Evolutionary conservation across 2,329 filamentous ascomycete species (phyloP), one percentile per base, ranked within the genome.

Genomic region (Sclerotinia subarctica): DNA sequence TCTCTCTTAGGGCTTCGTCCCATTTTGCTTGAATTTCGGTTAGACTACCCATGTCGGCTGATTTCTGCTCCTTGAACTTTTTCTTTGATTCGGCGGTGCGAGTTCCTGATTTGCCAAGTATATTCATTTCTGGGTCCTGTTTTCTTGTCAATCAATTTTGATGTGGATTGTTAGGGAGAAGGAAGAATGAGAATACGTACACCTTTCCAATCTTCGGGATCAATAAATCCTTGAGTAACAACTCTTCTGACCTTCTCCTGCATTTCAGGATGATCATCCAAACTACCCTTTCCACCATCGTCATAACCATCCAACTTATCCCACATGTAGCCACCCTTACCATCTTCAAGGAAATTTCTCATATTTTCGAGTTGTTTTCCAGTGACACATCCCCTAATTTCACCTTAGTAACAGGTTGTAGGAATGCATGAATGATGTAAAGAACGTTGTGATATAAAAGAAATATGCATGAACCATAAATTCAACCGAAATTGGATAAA

Each of bases 161-260:
- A 11, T 38, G 1, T 13, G 0, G 3, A 7, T 21, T 57, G 3
- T 35, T 35, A 15, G 3, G 2, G 53, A 42, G 29, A 32, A 35
- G 42, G 53, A 7, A 60, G 5, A 32, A 19, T 2, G 19, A 38
- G 19, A 42, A 73, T 32, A 82, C 90, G 80, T 84, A 96, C 93
- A 17, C 93, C 93, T 46, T 90, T 94, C 88, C 93, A 97, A 74
- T 97, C 94, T 64, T 92, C 89, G 53, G 92, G 84, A 73, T 91
- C 90, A 74, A 98, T 90, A 74, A 95, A 91, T 32, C 92, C 93
- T 77, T 94, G 85, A 69, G 85, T 83, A 32, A 97, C 78, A 64
- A 90, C 92, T 57, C 85, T 85, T 63, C 85, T 83, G 72, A 97
- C 82, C 82, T 95, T 97, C 56, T 86, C 86, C 78, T 94, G 87